Evolutionary conservation across 148 eudicot genomes (phyloP).

Genomic region (Euryodendron excelsum): DNA sequence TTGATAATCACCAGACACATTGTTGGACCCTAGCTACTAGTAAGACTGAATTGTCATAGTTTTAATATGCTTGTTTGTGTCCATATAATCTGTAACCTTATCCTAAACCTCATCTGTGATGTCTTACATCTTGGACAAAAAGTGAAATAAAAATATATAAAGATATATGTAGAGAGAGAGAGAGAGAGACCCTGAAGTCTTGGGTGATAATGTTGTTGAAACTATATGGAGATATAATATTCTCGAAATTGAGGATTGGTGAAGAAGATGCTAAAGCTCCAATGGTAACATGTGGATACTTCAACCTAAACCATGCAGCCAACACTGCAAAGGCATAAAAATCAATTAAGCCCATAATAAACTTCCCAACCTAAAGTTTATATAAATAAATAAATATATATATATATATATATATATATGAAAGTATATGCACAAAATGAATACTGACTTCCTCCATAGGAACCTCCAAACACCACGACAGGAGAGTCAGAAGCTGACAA

Average conservation of each 20-base stretch:
- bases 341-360: not conserved
- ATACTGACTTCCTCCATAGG: slow-evolving; percentile 83
- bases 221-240: slow-evolving; percentile 62
- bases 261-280: slow-evolving; percentile 94
- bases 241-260: slow-evolving; percentile 79
- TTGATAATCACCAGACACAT: not conserved
- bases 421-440: not conserved
- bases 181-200: slow-evolving; percentile 61
- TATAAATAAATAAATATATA: too few relatives aligned
- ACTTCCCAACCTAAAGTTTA: too few relatives aligned
- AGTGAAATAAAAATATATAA: not conserved
- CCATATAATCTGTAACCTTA: not conserved
- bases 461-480: slow-evolving; percentile 84
- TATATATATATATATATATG: too few relatives aligned
- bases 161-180: not conserved
- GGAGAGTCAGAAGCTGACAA: slow-evolving; percentile 64
- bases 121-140: not conserved
- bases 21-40: not conserved
- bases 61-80: not conserved
- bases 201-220: slow-evolving; percentile 66
- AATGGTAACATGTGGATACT: slow-evolving; percentile 79
- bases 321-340: slow-evolving; percentile 51
- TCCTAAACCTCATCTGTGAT: slow-evolving; percentile 8
- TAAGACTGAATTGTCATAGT: not conserved
- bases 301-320: slow-evolving; percentile 95